Evolutionary conservation across 1,139 yeast species (phyloP).

Genomic region (Sugiyamaella novakii): DNA sequence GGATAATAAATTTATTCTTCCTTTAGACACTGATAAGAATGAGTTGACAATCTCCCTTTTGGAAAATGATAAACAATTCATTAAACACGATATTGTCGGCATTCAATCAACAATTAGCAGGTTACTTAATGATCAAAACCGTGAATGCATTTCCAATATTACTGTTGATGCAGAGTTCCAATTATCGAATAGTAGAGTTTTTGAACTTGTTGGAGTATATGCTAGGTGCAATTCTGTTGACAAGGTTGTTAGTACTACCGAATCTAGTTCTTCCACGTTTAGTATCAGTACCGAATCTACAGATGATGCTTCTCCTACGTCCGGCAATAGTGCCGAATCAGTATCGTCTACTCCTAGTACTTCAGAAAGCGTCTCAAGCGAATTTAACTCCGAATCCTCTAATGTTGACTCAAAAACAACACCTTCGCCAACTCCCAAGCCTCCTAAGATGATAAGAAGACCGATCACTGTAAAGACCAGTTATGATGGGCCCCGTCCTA

Average conservation of each 20-base stretch:
- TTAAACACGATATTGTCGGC: slow-evolving; percentile 40
- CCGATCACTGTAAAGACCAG: slow-evolving; percentile 29
- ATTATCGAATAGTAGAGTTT: slow-evolving; percentile 36
- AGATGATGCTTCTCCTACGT: neutral
- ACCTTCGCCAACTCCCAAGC: slow-evolving; percentile 19
- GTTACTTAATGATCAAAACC: slow-evolving; percentile 32
- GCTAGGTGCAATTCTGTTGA: slow-evolving; percentile 25
- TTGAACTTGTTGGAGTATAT: slow-evolving; percentile 32
- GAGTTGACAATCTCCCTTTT: slow-evolving; percentile 50
- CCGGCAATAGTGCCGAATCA: neutral
- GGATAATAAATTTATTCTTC: slow-evolving; percentile 28
- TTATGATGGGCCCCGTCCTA: slow-evolving; percentile 36
- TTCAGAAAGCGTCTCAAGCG: neutral
- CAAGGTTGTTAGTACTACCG: slow-evolving; percentile 1
- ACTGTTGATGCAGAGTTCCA: slow-evolving; percentile 33
- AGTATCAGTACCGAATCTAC: neutral
- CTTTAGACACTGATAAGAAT: slow-evolving; percentile 20
- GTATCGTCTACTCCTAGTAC: neutral
- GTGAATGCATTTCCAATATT: slow-evolving; percentile 32
- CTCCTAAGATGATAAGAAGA: slow-evolving; percentile 21
- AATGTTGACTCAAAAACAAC: slow-evolving; percentile 18
- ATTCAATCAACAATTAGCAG: slow-evolving; percentile 32
- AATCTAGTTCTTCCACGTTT: neutral
- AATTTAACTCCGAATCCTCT: neutral
- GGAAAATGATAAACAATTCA: slow-evolving; percentile 58